A percentile compares a stretch with the other conserved stretches of the same genome.
Conservation (phyloP, 1,139 yeast species). For the Scheffersomyces lignicola region DNA sequence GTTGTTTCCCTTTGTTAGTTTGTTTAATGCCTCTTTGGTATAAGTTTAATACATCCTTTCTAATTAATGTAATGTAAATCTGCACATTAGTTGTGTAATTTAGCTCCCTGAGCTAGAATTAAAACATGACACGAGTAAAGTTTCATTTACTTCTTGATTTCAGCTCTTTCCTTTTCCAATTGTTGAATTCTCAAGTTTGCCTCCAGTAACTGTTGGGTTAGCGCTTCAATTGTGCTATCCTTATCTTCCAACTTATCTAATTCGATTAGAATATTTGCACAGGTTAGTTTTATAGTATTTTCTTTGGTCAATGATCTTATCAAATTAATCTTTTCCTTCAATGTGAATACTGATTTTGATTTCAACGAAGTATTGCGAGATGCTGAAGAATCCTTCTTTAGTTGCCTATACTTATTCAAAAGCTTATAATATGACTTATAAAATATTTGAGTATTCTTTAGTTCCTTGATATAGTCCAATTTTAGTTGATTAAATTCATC, state of each 20-base stretch:
- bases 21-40: too few species aligned
- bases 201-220: slow-evolving; percentile 12
- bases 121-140: too few species aligned
- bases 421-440: slow-evolving; percentile 41
- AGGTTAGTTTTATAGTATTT: slow-evolving; percentile 20
- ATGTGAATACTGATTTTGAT: slow-evolving; percentile 9
- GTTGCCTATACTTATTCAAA: slow-evolving; percentile 39
- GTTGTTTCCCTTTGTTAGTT: too few species aligned
- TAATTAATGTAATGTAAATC: too few species aligned
- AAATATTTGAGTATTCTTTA: slow-evolving; percentile 28
- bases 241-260: slow-evolving; percentile 10
- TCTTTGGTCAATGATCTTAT: slow-evolving; percentile 25
- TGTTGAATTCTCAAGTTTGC: slow-evolving; percentile 15
- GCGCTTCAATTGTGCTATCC: slow-evolving; percentile 11
- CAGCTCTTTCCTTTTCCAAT: slow-evolving; percentile 11
- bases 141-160: slow-evolving; percentile 4
- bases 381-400: slow-evolving; percentile 22
- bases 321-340: slow-evolving; percentile 22
- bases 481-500: slow-evolving; percentile 31
- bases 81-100: too few species aligned
- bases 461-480: slow-evolving; percentile 31
- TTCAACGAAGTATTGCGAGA: slow-evolving; percentile 3
- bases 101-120: too few species aligned
- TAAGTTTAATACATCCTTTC: too few species aligned
- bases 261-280: slow-evolving; percentile 26